phyloP scores from a whole-genome alignment of 306 rosid species.

The Elaeagnus macrophylla region DNA sequence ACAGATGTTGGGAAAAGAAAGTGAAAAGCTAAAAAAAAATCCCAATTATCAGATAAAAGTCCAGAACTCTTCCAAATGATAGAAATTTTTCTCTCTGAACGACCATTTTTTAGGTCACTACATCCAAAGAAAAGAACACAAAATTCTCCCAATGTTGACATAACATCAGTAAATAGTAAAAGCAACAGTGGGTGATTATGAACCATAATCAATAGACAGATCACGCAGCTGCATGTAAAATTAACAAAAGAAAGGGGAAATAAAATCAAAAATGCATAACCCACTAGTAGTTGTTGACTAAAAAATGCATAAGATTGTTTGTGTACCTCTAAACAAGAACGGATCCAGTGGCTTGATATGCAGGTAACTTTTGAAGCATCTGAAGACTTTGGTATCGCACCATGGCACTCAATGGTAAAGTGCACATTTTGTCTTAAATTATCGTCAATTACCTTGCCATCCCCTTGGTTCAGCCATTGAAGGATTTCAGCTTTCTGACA shows the following conservation, averaged over 20 bases:
- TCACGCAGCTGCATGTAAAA: background rate
- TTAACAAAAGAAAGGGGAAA: background rate
- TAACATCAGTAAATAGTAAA: background rate
- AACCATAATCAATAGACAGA: background rate
- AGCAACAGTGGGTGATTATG: background rate
- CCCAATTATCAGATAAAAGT: too few relatives aligned
- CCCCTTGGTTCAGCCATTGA: constrained; percentile 85
- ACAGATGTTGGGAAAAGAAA: too few relatives aligned
- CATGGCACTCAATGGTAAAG: constrained; percentile 73
- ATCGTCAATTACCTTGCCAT: constrained; percentile 56
- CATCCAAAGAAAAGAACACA: too few relatives aligned
- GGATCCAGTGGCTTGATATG: constrained; percentile 89
- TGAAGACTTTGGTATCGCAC: constrained; percentile 31
- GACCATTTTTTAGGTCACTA: too few relatives aligned
- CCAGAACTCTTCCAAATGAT: too few relatives aligned
- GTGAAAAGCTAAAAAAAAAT: too few relatives aligned
- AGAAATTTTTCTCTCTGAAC: too few relatives aligned
- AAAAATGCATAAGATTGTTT: constrained; percentile 11
- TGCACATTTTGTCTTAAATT: constrained; percentile 36
- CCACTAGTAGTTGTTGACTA: constrained; percentile 14
- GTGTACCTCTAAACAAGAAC: constrained; percentile 81
- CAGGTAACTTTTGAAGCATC: constrained; percentile 25
- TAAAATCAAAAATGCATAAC: background rate
- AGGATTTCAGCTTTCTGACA: constrained; percentile 70
- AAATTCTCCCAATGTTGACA: too few relatives aligned